Conservation (phyloP, 108 stramenopile species). For the Nitzschia palea region DNA sequence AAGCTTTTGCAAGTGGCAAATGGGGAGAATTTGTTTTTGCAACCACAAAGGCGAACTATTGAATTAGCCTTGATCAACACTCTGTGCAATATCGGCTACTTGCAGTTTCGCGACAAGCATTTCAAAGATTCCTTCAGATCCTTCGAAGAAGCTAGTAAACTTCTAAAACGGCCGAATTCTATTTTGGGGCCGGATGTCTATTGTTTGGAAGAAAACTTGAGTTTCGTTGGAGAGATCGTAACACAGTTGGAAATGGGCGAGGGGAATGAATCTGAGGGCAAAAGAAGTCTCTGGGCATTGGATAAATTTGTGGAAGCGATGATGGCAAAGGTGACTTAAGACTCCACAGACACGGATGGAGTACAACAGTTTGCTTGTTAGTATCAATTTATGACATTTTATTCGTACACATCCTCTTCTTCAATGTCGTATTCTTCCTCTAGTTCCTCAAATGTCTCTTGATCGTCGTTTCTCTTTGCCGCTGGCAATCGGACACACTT, state of each 20-base stretch:
- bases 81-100: conserved; percentile 21
- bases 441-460: conserved; percentile 12
- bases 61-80: conserved; percentile 25
- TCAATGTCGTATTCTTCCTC: conserved; percentile 22
- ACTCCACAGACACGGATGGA: background rate
- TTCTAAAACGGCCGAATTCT: background rate
- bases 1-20: conserved; percentile 36
- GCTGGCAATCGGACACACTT: conserved; percentile 39
- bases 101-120: conserved; percentile 2
- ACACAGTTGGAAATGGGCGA: too few relatives aligned
- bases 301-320: too few relatives aligned
- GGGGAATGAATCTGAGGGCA: too few relatives aligned
- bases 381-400: too few relatives aligned
- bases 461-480: conserved; percentile 15
- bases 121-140: background rate
- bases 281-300: too few relatives aligned
- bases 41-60: background rate
- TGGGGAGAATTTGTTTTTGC: background rate
- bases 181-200: background rate
- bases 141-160: background rate
- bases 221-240: background rate
- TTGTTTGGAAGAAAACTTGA: conserved; percentile 4
- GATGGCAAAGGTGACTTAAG: too few relatives aligned
- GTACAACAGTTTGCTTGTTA: too few relatives aligned
- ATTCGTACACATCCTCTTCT: background rate